These are phyloP conservation scores for Albatrellus sp. DNA, from an alignment of 1,284 basidiomycete species.

Conservation along the genomic window DNA sequence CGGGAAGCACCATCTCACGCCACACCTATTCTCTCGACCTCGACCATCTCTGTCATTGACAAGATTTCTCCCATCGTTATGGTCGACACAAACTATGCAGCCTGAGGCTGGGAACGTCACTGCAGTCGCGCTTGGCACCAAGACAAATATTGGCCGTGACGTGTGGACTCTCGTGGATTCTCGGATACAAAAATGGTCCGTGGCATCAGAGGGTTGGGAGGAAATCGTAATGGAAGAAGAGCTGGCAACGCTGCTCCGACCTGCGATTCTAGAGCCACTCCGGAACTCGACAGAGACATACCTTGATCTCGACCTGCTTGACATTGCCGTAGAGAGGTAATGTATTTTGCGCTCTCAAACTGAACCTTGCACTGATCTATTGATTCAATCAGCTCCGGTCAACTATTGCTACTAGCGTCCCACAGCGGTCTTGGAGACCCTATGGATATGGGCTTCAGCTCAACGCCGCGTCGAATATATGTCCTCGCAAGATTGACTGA, in stretches of 20 bases:
- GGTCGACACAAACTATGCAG: constrained; percentile 22
- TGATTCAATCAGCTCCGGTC: constrained; percentile 26
- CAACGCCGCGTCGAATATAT: constrained; percentile 46
- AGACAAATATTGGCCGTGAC: constrained; percentile 29
- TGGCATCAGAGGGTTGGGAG: constrained; percentile 57
- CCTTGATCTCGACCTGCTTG: constrained; percentile 57
- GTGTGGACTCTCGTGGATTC: constrained; percentile 57
- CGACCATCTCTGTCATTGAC: constrained; percentile 38
- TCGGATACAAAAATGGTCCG: constrained; percentile 55
- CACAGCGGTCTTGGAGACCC: constrained; percentile 47
- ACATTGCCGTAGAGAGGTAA: constrained; percentile 52
- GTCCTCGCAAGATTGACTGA: constrained; percentile 38
- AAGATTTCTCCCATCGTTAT: constrained; percentile 46
- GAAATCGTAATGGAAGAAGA: constrained; percentile 44
- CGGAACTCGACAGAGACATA: constrained; percentile 26
- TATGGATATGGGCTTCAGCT: constrained; percentile 27
- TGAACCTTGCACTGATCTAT: neutral
- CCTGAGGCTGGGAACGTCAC: constrained; percentile 43
- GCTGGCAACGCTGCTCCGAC: constrained; percentile 27
- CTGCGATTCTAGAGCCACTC: constrained; percentile 32
- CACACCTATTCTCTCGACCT: constrained; percentile 47
- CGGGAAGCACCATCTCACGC: constrained; percentile 49
- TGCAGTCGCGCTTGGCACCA: constrained; percentile 39
- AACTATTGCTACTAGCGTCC: constrained; percentile 52
- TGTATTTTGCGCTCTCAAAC: constrained; percentile 8